These are phyloP conservation scores for Myochromella boudieri DNA, from an alignment of 768 basidiomycete genomes.

Conservation along the genomic window DNA sequence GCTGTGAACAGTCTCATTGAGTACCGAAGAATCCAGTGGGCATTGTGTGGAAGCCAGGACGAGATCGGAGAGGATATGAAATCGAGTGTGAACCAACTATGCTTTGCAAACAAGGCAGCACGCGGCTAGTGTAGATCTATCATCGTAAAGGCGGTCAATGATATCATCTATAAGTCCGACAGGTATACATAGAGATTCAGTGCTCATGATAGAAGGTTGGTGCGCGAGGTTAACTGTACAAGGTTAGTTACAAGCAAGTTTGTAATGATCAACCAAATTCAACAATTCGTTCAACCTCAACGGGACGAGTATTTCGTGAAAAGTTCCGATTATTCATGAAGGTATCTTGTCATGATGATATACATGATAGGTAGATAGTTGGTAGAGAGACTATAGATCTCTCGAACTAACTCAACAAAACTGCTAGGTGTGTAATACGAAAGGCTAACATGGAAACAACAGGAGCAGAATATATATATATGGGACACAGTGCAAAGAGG, in stretches of 20 bases:
- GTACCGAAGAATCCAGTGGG: neutral
- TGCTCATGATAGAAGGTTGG: too few species aligned
- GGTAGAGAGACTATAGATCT: conserved; percentile 7
- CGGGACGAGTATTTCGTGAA: too few species aligned
- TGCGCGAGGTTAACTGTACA: too few species aligned
- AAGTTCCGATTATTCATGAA: conserved; percentile 19
- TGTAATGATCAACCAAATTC: too few species aligned
- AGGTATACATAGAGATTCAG: too few species aligned
- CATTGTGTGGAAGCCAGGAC: conserved; percentile 1
- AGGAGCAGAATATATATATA: conserved; percentile 16
- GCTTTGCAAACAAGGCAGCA: conserved; percentile 18
- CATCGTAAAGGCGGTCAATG: conserved; percentile 20
- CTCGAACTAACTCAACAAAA: conserved; percentile 22
- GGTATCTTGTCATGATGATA: conserved; percentile 26
- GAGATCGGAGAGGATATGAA: conserved; percentile 14
- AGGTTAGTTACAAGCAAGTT: too few species aligned
- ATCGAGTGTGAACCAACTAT: conserved; percentile 13
- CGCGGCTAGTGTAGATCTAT: conserved; percentile 10
- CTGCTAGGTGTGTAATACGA: conserved; percentile 19
- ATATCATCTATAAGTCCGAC: conserved; percentile 19
- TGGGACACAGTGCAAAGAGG: conserved; percentile 14
- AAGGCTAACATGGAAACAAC: conserved; percentile 9
- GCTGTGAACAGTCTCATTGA: conserved; percentile 6
- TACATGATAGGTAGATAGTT: conserved; percentile 26
- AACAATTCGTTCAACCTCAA: too few species aligned